These are phyloP conservation scores for Aspergillus hortae DNA, from an alignment of 2,329 filamentous ascomycete genomes.

Conservation along the genomic window DNA sequence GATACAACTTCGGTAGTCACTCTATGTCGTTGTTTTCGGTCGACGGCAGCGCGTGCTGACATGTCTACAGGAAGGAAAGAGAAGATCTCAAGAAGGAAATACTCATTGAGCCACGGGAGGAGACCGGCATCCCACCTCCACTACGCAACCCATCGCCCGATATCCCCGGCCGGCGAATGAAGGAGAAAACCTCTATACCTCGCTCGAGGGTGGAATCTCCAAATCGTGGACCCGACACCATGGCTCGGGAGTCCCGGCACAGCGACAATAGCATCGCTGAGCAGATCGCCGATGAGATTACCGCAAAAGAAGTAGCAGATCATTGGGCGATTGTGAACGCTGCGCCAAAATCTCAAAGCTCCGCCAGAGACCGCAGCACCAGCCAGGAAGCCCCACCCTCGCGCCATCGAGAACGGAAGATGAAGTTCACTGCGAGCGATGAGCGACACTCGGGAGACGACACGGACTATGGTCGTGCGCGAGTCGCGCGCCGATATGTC, in stretches of 20 bases:
- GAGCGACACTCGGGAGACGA: constrained; percentile 55
- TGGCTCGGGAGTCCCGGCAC: constrained; percentile 15
- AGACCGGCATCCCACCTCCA: constrained; percentile 37
- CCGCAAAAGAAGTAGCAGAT: constrained; percentile 59
- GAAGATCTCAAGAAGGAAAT: constrained; percentile 58
- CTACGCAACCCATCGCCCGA: constrained; percentile 20
- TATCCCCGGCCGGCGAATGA: constrained; percentile 17
- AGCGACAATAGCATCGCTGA: constrained; percentile 29
- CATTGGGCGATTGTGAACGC: constrained; percentile 82
- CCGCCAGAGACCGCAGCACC: constrained; percentile 71
- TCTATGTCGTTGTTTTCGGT: constrained; percentile 13
- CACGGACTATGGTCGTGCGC: constrained; percentile 41
- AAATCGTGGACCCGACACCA: constrained; percentile 24
- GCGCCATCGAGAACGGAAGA: constrained; percentile 70
- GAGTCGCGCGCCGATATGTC: constrained; percentile 44
- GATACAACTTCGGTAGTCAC: constrained; percentile 48
- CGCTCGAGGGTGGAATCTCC: constrained; percentile 25
- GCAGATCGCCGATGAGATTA: constrained; percentile 52
- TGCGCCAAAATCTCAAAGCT: constrained; percentile 74
- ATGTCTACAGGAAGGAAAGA: constrained; percentile 11
- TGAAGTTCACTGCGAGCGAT: constrained; percentile 69
- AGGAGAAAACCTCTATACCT: constrained; percentile 20
- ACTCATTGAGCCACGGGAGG: constrained; percentile 50
- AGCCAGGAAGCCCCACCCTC: constrained; percentile 74
- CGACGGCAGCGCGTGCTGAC: neutral